Percentiles rank a stretch among this genome's conserved stretches.
Conservation (phyloP, 345 rosid genomes). For the Populus tremula region DNA sequence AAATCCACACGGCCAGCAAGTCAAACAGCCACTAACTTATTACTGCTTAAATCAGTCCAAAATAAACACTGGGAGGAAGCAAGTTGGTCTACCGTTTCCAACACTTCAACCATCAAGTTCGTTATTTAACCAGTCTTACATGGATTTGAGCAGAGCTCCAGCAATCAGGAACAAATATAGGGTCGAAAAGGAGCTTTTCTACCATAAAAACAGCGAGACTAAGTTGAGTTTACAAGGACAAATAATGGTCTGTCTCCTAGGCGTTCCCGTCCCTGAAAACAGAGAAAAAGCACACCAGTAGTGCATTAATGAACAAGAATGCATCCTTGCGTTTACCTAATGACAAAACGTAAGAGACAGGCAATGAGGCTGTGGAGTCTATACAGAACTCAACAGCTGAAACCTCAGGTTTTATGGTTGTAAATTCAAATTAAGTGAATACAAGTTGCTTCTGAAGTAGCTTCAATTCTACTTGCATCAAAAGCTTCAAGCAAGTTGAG, state of each 20-base stretch:
- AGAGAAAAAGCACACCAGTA: background rate
- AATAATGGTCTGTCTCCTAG: constrained; percentile 73
- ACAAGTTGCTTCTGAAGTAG: no score
- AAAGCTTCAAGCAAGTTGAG: background rate
- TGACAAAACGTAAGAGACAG: background rate
- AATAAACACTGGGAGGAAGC: no score
- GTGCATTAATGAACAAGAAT: background rate
- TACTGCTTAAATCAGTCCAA: no score
- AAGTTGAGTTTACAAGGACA: constrained; percentile 61
- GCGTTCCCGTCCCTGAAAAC: constrained; percentile 68
- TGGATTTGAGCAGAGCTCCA: constrained; percentile 14
- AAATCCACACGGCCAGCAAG: no score
- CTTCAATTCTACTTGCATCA: background rate
- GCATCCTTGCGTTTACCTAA: background rate
- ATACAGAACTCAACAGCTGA: no score
- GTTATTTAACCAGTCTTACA: background rate
- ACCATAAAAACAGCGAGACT: constrained; percentile 11
- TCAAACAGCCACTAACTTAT: no score
- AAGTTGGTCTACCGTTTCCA: background rate
- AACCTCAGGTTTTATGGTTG: no score
- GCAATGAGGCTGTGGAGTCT: no score
- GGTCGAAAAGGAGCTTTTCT: background rate
- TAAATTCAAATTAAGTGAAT: no score
- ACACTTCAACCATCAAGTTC: background rate
- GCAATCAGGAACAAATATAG: constrained; percentile 6